A percentile compares a stretch with the other conserved stretches of the same genome.
Conservation (phyloP, 2,329 filamentous ascomycete species). For the Cladosporium austrohemisphaericum region DNA sequence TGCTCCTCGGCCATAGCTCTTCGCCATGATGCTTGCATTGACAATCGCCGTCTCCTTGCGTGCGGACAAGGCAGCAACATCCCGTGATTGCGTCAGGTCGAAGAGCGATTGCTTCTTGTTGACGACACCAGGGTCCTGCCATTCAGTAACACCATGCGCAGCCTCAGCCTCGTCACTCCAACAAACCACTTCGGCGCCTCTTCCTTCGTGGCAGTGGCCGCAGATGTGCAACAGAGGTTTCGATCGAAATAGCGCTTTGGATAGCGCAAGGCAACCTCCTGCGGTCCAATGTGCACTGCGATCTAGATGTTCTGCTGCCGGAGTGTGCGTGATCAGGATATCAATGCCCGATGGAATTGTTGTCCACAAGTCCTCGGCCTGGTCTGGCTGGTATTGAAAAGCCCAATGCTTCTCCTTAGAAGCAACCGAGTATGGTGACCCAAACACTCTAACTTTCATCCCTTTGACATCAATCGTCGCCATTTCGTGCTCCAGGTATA, state of each 20-base stretch:
- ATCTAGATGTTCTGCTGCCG: constrained; percentile 60
- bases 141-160: constrained; percentile 38
- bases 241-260: constrained; percentile 55
- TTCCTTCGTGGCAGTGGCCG: constrained; percentile 67
- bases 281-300: constrained; percentile 34
- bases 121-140: constrained; percentile 57
- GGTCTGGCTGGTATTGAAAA: constrained; percentile 56
- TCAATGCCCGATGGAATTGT: constrained; percentile 60
- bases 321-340: constrained; percentile 68
- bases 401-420: constrained; percentile 52
- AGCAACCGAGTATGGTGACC: constrained; percentile 61
- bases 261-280: constrained; percentile 60
- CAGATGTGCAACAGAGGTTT: constrained; percentile 64
- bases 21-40: constrained; percentile 73
- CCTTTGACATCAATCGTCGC: constrained; percentile 56
- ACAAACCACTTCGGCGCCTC: constrained; percentile 59
- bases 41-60: constrained; percentile 71
- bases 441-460: constrained; percentile 65
- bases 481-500: constrained; percentile 61
- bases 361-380: constrained; percentile 53
- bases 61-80: constrained; percentile 21
- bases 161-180: constrained; percentile 54
- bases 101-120: constrained; percentile 62
- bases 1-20: constrained; percentile 50
- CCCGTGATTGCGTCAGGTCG: constrained; percentile 52